Evolutionary conservation across 768 basidiomycete genomes (phyloP), one percentile per base, ranked within the genome.

Genomic region (Kwoniella sp.): DNA sequence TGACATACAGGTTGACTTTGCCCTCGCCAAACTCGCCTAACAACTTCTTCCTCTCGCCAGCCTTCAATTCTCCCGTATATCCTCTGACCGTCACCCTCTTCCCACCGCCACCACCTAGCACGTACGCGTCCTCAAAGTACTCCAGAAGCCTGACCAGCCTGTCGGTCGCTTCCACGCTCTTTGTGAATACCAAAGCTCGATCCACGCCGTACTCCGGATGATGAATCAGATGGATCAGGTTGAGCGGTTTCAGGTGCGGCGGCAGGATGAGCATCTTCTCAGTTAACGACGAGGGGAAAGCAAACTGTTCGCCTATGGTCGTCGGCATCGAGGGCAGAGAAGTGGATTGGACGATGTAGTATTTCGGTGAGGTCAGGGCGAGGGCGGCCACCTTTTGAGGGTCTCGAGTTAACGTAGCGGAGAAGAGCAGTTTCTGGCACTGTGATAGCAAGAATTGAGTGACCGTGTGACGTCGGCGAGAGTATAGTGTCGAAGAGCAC

Each of bases 381-480:
- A 99, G 84, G 0, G 91, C 87, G 7, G 89, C 88, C 48, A 98
- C 88, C 73, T 91, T 94, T n/a, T 90, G 88, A 0, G 96, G 95
- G 82, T 98, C 93, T 9, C 89, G 86, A 0, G 94, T 96, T 30
- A 98, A 85, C 0, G 96, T 99, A 0, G 96, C 96, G 11, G 93
- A 96, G 82, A 99, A 96, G 8, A 99, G 83, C 2, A 99, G 84
- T 76, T 97, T 98, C 78, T 97, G 95, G 72, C 94, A 96, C 82
- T 84, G 70, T 12, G 12, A 41, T n/a, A 28, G 2, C 20, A 29
- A 7, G 22, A 15, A 9, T 29, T 5, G 52, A 29, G 2, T 17
- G 15, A 11, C 13, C 30, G 4, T n/a, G 3, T 29, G 5, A 26
- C 50, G 28, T 23, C 28, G 9, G 20, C 2, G 25, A 52, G 9